Conservation (phyloP, 257 asterid species). For the Rubia yunnanensis region DNA sequence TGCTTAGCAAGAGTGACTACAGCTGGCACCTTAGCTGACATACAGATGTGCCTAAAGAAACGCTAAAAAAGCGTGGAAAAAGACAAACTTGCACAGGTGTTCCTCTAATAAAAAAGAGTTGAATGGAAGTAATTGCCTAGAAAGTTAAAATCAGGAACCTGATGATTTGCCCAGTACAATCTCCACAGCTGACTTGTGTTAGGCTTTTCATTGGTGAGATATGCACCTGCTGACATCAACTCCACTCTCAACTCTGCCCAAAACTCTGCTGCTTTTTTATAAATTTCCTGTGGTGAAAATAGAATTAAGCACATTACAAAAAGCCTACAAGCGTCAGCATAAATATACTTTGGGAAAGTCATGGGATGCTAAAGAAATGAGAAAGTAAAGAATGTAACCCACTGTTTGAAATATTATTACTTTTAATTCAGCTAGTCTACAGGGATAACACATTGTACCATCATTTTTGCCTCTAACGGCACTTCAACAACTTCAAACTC, state of each 20-base stretch:
- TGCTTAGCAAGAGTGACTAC: slow-evolving; percentile 71
- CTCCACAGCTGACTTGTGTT: slow-evolving; percentile 81
- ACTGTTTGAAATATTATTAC: background rate
- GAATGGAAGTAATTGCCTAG: no score
- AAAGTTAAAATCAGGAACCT: slow-evolving; percentile 37
- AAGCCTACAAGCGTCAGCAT: background rate
- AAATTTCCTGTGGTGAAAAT: slow-evolving; percentile 64
- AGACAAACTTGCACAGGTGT: slow-evolving; percentile 15
- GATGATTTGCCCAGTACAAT: slow-evolving; percentile 96
- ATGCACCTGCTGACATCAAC: slow-evolving; percentile 61
- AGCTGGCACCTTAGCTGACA: slow-evolving; percentile 98
- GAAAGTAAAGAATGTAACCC: background rate
- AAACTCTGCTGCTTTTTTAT: slow-evolving; percentile 76
- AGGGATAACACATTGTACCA: slow-evolving; percentile 34
- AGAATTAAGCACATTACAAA: slow-evolving; percentile 8
- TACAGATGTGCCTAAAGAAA: slow-evolving; percentile 92
- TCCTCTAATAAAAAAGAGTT: background rate
- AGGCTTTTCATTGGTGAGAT: slow-evolving; percentile 49
- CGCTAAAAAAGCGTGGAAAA: slow-evolving; percentile 50
- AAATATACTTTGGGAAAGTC: background rate
- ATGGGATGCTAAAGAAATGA: background rate
- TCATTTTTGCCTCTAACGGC: slow-evolving; percentile 72
- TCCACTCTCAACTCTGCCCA: slow-evolving; percentile 92
- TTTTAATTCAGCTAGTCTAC: background rate
- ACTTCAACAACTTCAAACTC: slow-evolving; percentile 97